A percentile compares a stretch with the other conserved stretches of the same genome.
phyloP scores from a whole-genome alignment of 2,329 filamentous ascomycete species.

The Ophiosphaerella narmari region DNA sequence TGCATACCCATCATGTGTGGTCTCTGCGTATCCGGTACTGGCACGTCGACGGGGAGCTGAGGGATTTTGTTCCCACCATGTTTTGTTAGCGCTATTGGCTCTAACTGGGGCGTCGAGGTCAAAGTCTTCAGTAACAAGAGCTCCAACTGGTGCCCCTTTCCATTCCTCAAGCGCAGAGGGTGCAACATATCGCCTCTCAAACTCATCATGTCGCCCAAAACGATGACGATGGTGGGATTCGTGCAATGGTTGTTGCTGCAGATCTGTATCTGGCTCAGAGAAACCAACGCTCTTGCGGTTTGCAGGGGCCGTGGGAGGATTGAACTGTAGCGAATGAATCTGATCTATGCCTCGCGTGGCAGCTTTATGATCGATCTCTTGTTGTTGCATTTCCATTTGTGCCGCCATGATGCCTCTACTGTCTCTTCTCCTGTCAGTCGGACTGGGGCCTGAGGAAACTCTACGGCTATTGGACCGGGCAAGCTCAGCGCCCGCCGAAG shows the following conservation, averaged over 20 bases:
- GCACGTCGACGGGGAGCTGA: constrained; percentile 49
- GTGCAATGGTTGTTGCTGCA: constrained; percentile 24
- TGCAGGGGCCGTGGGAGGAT: constrained; percentile 36
- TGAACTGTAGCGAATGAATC: constrained; percentile 34
- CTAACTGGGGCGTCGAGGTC: constrained; percentile 44
- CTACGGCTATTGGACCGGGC: constrained; percentile 43
- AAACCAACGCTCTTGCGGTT: constrained; percentile 50
- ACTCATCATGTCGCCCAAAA: constrained; percentile 41
- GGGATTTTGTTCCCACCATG: constrained; percentile 77
- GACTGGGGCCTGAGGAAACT: constrained; percentile 24
- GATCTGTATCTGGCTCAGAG: constrained; percentile 30
- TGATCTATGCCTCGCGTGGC: constrained; percentile 39
- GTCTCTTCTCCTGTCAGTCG: constrained; percentile 30
- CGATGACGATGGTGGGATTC: constrained; percentile 32
- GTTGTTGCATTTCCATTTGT: constrained; percentile 46
- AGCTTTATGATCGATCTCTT: constrained; percentile 44
- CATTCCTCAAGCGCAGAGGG: constrained; percentile 65
- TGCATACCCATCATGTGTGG: constrained; percentile 69
- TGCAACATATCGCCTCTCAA: constrained; percentile 60
- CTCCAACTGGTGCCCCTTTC: constrained; percentile 48
- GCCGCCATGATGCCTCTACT: constrained; percentile 42
- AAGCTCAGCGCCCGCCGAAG: constrained; percentile 30
- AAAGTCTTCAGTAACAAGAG: constrained; percentile 50
- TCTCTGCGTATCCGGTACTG: constrained; percentile 31
- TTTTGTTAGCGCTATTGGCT: constrained; percentile 40